Evolutionary conservation across 352 stramenopile species (phyloP).

Genomic region (Globisporangium apiculatum): DNA sequence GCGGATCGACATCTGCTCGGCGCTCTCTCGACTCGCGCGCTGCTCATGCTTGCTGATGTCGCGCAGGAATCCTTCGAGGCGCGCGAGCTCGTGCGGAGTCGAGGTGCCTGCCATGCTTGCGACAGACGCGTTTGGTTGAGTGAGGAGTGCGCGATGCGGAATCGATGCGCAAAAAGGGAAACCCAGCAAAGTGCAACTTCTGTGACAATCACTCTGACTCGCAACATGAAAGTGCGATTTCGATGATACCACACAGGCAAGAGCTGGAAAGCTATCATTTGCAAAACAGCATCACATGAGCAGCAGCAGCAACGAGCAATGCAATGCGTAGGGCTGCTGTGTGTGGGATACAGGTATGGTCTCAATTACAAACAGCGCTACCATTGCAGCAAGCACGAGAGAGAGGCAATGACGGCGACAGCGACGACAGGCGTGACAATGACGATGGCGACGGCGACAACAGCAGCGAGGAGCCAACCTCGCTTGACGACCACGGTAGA

Average conservation of each 20-base stretch:
- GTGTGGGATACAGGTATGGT: too few relatives aligned
- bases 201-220: constrained; percentile 8
- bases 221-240: neutral
- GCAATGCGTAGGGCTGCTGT: too few relatives aligned
- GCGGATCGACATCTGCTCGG: constrained; percentile 32
- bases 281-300: too few relatives aligned
- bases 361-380: too few relatives aligned
- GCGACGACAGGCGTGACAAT: neutral
- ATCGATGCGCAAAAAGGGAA: neutral
- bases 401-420: neutral
- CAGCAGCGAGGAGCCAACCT: too few relatives aligned
- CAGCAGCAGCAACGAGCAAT: too few relatives aligned
- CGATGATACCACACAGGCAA: neutral
- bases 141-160: neutral
- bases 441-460: neutral
- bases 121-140: neutral
- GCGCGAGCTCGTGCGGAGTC: constrained; percentile 21
- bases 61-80: constrained; percentile 49
- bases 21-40: constrained; percentile 29
- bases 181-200: constrained; percentile 11
- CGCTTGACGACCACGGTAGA: too few relatives aligned
- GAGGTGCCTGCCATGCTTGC: neutral
- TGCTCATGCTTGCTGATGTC: constrained; percentile 46
- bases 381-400: neutral
- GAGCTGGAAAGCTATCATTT: too few relatives aligned